A percentile compares a stretch with the other conserved stretches of the same genome.
Evolutionary conservation across 495 filamentous ascomycete genomes (phyloP).

Genomic region (Tuber indicum): DNA sequence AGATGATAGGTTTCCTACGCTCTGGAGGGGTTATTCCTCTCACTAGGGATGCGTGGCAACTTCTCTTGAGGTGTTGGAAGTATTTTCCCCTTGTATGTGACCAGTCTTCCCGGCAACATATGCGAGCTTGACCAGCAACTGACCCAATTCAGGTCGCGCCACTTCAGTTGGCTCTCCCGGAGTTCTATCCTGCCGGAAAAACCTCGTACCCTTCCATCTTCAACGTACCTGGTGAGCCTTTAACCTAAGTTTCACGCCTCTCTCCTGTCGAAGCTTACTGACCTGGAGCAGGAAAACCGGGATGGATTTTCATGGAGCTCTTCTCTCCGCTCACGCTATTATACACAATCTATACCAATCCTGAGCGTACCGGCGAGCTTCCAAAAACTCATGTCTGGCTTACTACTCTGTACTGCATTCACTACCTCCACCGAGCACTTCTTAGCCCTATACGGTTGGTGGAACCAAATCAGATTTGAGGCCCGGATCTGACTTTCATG

Average conservation of each 20-base stretch:
- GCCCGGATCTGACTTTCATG: slow-evolving; percentile 38
- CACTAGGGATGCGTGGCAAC: slow-evolving; percentile 27
- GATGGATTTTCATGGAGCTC: slow-evolving; percentile 81
- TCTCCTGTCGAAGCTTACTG: background rate
- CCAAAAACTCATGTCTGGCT: slow-evolving; percentile 25
- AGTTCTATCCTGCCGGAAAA: slow-evolving; percentile 75
- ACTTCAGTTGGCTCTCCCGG: slow-evolving; percentile 23
- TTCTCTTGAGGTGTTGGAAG: slow-evolving; percentile 31
- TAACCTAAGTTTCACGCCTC: background rate
- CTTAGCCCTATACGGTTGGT: slow-evolving; percentile 57
- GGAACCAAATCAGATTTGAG: background rate
- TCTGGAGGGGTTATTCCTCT: slow-evolving; percentile 28
- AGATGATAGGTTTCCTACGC: slow-evolving; percentile 12
- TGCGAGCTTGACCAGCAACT: slow-evolving; percentile 2
- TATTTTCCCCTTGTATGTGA: slow-evolving; percentile 28
- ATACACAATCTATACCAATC: slow-evolving; percentile 65
- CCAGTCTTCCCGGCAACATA: background rate
- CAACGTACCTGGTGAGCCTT: slow-evolving; percentile 66
- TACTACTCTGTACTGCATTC: slow-evolving; percentile 49
- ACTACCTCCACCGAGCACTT: slow-evolving; percentile 85
- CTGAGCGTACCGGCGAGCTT: slow-evolving; percentile 42
- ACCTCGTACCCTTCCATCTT: slow-evolving; percentile 64
- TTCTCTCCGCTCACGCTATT: slow-evolving; percentile 68
- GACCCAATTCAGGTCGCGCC: slow-evolving; percentile 22
- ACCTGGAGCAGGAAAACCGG: slow-evolving; percentile 49